phyloP scores from a whole-genome alignment of 306 rosid species.

The Vigna radiata region DNA sequence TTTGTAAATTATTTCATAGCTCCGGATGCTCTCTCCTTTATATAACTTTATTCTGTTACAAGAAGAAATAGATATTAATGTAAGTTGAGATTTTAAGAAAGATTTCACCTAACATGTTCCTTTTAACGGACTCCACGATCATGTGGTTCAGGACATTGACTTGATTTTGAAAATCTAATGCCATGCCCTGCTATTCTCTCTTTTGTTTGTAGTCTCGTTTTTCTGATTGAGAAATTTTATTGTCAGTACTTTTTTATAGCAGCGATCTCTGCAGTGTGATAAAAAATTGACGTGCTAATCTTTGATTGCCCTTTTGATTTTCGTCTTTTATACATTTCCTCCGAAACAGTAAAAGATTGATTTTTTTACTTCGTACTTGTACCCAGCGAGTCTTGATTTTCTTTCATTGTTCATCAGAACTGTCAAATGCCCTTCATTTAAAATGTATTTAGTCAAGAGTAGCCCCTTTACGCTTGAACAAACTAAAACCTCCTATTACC shows the following conservation, averaged over 20 bases:
- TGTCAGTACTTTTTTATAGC: conserved; percentile 7
- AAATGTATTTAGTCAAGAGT: not conserved
- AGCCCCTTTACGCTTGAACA: not conserved
- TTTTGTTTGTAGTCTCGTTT: not conserved
- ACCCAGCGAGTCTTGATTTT: not conserved
- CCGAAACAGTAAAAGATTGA: not conserved
- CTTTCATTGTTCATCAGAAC: conserved; percentile 27
- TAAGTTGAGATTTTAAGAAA: not conserved
- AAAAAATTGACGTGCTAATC: not conserved
- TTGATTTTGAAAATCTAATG: conserved; percentile 10
- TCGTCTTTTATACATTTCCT: not conserved
- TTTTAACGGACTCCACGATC: not conserved
- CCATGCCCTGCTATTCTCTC: conserved; percentile 15
- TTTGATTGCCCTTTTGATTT: conserved; percentile 21
- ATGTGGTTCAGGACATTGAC: not conserved
- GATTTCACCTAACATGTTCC: conserved; percentile 1
- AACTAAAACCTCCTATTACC: not conserved
- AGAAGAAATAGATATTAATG: not conserved
- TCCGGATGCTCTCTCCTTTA: not conserved
- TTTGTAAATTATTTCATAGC: conserved; percentile 1
- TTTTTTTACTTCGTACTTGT: conserved; percentile 12
- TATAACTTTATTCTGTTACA: not conserved
- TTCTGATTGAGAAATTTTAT: not conserved
- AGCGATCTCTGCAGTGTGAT: conserved; percentile 26
- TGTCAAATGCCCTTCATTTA: not conserved